Conservation (phyloP, 2,329 filamentous ascomycete genomes). For the Pleoardoris graminearum region DNA sequence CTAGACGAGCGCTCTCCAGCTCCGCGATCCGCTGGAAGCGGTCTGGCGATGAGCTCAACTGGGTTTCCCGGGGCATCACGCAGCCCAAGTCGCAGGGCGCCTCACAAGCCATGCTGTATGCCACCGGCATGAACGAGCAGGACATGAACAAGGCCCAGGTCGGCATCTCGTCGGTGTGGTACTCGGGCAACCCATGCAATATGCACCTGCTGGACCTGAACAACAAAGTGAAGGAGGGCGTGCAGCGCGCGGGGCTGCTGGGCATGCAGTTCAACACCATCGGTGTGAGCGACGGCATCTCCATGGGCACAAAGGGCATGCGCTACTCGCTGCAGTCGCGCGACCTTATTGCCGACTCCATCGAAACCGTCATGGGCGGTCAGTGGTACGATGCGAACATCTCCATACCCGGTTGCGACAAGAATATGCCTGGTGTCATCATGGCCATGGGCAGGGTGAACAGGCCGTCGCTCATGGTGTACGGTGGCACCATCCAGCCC, state of each 20-base stretch:
- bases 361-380: constrained; percentile 98
- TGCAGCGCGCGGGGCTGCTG: constrained; percentile 75
- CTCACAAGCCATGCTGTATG: constrained; percentile 98
- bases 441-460: constrained; percentile 93
- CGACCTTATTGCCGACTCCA: constrained; percentile 96
- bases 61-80: constrained; percentile 80
- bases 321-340: constrained; percentile 90
- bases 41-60: constrained; percentile 62
- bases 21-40: constrained; percentile 34
- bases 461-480: constrained; percentile 94
- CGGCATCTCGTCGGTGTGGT: constrained; percentile 98
- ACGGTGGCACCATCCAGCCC: constrained; percentile 90
- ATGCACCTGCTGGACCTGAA: constrained; percentile 96
- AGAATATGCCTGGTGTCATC: constrained; percentile 81
- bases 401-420: constrained; percentile 96
- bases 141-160: constrained; percentile 98
- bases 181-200: constrained; percentile 97
- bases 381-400: constrained; percentile 99
- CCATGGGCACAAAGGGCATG: constrained; percentile 98
- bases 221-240: constrained; percentile 72
- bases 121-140: constrained; percentile 80
- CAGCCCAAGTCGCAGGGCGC: constrained; percentile 98
- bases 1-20: constrained; percentile 43
- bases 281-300: constrained; percentile 95
- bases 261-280: constrained; percentile 99